A percentile compares a stretch with the other conserved stretches of the same genome.
These are phyloP conservation scores for Phytopythium kandeliae DNA, from an alignment of 352 stramenopile genomes.

Conservation along the genomic window DNA sequence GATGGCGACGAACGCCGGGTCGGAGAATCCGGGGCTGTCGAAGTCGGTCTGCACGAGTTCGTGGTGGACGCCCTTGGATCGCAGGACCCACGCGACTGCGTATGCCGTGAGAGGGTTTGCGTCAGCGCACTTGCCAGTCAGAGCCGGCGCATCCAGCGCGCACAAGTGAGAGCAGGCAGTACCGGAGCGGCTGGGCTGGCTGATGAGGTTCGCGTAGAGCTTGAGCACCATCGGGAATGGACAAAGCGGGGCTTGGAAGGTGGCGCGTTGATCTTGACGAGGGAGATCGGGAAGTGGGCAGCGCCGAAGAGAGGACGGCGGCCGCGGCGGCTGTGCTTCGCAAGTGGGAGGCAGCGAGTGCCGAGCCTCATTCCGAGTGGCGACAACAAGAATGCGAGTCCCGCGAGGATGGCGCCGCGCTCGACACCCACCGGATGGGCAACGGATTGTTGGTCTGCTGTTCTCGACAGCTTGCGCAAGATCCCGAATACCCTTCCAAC, in stretches of 20 bases:
- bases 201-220: slow-evolving; percentile 58
- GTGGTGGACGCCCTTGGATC: slow-evolving; percentile 28
- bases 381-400: too few species aligned
- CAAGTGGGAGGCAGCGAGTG: too few species aligned
- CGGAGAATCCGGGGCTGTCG: slow-evolving; percentile 21
- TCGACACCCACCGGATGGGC: too few species aligned
- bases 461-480: too few species aligned
- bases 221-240: slow-evolving; percentile 46
- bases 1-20: slow-evolving; percentile 20
- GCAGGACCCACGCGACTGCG: slow-evolving; percentile 29
- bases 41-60: slow-evolving; percentile 20
- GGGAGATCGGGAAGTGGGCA: background rate
- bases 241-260: background rate
- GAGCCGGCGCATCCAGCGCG: too few species aligned
- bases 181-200: slow-evolving; percentile 34
- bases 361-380: too few species aligned
- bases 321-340: too few species aligned
- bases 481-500: too few species aligned
- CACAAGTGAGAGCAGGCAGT: background rate
- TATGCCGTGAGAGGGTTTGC: slow-evolving; percentile 7
- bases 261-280: background rate
- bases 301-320: too few species aligned
- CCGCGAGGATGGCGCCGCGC: too few species aligned
- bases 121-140: too few species aligned
- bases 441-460: too few species aligned